Conservation (phyloP, 768 basidiomycete species). For the Sporobolomyces pararoseus region DNA sequence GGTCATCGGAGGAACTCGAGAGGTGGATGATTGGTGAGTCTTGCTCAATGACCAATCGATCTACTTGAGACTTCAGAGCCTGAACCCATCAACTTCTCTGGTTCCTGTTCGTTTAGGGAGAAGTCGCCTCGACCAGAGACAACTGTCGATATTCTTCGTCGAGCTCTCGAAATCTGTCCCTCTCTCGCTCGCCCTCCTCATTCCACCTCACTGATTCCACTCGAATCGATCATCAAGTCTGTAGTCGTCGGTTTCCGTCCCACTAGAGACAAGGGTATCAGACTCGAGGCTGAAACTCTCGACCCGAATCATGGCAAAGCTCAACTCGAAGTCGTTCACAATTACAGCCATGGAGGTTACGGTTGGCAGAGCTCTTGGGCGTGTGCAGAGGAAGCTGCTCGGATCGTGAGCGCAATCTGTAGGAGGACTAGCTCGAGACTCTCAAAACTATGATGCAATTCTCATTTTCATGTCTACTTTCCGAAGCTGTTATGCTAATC, state of each 20-base stretch:
- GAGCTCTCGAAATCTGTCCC: constrained; percentile 48
- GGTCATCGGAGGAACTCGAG: constrained; percentile 50
- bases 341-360: constrained; percentile 50
- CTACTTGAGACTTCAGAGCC: too few species aligned
- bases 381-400: constrained; percentile 32
- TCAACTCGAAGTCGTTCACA: constrained; percentile 44
- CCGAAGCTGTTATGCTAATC: too few species aligned
- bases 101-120: not conserved
- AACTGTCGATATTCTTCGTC: constrained; percentile 44
- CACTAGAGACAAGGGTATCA: constrained; percentile 44
- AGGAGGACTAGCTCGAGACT: not conserved
- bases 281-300: constrained; percentile 41
- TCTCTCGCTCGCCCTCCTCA: constrained; percentile 40
- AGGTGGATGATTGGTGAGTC: constrained; percentile 48
- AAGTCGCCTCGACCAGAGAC: constrained; percentile 44
- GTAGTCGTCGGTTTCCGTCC: constrained; percentile 45
- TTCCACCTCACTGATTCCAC: not conserved
- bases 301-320: too few species aligned
- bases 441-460: not conserved
- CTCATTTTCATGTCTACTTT: too few species aligned
- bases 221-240: constrained; percentile 10
- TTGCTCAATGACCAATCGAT: not conserved
- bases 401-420: constrained; percentile 16
- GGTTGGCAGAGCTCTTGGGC: constrained; percentile 52
- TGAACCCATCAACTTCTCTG: too few species aligned